Evolutionary conservation across 345 rosid genomes (phyloP).

Genomic region (Eutrema yunnanense): DNA sequence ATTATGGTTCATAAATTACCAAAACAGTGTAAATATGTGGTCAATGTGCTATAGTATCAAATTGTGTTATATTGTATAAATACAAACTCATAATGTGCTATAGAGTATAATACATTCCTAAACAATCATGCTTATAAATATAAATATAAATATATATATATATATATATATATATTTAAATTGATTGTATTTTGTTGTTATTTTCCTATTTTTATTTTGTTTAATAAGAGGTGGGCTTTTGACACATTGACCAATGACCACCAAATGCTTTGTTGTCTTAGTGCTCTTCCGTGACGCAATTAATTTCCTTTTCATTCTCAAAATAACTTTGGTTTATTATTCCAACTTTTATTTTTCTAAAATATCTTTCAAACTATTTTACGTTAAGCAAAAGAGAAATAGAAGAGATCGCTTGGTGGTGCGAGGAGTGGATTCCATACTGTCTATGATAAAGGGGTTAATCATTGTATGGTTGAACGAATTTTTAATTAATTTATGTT

Average conservation of each 20-base stretch:
- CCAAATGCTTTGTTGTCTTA: slow-evolving; percentile 38
- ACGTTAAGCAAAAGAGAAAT: slow-evolving; percentile 14
- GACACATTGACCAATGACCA: slow-evolving; percentile 40
- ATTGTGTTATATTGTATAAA: too few relatives aligned
- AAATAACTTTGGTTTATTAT: neutral
- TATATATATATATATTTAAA: neutral
- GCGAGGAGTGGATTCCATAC: slow-evolving; percentile 34
- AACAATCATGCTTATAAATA: too few relatives aligned
- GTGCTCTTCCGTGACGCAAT: slow-evolving; percentile 43
- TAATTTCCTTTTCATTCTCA: slow-evolving; percentile 29
- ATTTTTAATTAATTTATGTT: neutral
- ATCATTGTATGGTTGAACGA: slow-evolving; percentile 19
- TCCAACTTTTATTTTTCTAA: neutral
- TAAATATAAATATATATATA: too few relatives aligned
- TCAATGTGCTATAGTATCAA: too few relatives aligned
- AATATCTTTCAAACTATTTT: slow-evolving; percentile 13
- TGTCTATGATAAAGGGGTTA: slow-evolving; percentile 24
- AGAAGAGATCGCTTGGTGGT: slow-evolving; percentile 13
- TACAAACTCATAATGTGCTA: too few relatives aligned
- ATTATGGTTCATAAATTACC: too few relatives aligned
- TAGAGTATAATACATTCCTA: too few relatives aligned
- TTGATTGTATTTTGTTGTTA: slow-evolving; percentile 15
- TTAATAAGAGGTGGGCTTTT: slow-evolving; percentile 41
- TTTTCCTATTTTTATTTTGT: slow-evolving; percentile 8
- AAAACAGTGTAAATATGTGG: too few relatives aligned